Evolutionary conservation across 371 early-diverging fungal genomes (phyloP).

Genomic region (Rhizopus stolonifer): DNA sequence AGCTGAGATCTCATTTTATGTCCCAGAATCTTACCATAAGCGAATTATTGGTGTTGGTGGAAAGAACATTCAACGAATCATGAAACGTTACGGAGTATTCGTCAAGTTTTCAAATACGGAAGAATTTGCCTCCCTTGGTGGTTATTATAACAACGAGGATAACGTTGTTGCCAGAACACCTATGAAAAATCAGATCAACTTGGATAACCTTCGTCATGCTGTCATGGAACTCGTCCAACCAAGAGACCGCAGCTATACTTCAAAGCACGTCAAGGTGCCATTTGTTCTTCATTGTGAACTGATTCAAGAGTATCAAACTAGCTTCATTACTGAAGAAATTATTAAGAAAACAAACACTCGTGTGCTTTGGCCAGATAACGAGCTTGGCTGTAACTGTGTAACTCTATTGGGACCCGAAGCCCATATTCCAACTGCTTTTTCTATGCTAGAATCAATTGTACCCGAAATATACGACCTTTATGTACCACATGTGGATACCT

Average conservation of each 20-base stretch:
- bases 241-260: constrained; percentile 53
- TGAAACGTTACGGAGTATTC: constrained; percentile 95
- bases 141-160: constrained; percentile 78
- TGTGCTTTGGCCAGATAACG: constrained; percentile 57
- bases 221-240: constrained; percentile 75
- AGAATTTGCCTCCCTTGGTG: constrained; percentile 75
- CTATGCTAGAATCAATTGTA: constrained; percentile 39
- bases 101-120: constrained; percentile 89
- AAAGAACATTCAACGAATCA: constrained; percentile 92
- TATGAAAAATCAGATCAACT: constrained; percentile 72
- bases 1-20: constrained; percentile 83
- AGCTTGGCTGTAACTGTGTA: constrained; percentile 38
- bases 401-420: constrained; percentile 47
- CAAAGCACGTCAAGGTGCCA: constrained; percentile 40
- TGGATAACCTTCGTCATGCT: constrained; percentile 66
- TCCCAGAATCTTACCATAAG: constrained; percentile 90
- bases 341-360: constrained; percentile 53
- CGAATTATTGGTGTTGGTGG: constrained; percentile 94
- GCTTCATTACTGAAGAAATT: constrained; percentile 43
- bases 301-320: constrained; percentile 40
- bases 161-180: constrained; percentile 91
- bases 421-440: constrained; percentile 33
- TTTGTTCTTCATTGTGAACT: constrained; percentile 50
- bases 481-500: constrained; percentile 19
- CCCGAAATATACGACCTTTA: constrained; percentile 43